Conservation (phyloP, 1,284 basidiomycete genomes). For the Cryptococcus sp. region DNA sequence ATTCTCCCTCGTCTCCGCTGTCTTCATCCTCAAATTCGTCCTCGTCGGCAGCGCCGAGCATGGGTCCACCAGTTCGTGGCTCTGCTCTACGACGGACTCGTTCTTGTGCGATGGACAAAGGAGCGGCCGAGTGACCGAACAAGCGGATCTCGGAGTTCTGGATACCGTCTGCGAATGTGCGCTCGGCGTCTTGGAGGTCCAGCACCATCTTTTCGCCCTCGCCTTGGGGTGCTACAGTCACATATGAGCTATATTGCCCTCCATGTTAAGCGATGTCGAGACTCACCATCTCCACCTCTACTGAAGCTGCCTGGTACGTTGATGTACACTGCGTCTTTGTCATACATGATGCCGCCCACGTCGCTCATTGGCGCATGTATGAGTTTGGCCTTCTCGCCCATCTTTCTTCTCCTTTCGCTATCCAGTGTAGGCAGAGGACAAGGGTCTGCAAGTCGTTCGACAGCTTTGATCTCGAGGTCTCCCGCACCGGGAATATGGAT, state of each 20-base stretch:
- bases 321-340: constrained; percentile 98
- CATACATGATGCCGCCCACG: constrained; percentile 93
- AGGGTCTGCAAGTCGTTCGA: constrained; percentile 82
- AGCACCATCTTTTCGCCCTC: constrained; percentile 98
- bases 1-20: constrained; percentile 41
- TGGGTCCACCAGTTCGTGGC: constrained; percentile 40
- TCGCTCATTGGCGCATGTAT: constrained; percentile 99
- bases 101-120: constrained; percentile 54
- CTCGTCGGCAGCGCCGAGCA: constrained; percentile 49
- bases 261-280: background rate
- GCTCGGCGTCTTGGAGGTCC: constrained; percentile 82
- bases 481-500: constrained; percentile 96
- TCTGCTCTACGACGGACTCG: constrained; percentile 42
- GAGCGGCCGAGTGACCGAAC: constrained; percentile 74
- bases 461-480: constrained; percentile 72
- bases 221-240: constrained; percentile 64
- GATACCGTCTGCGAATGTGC: constrained; percentile 82
- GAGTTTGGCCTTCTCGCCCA: constrained; percentile 94
- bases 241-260: constrained; percentile 48
- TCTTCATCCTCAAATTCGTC: constrained; percentile 46
- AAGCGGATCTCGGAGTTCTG: constrained; percentile 80
- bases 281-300: constrained; percentile 56
- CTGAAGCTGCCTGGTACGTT: constrained; percentile 95
- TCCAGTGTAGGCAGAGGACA: constrained; percentile 91
- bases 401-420: constrained; percentile 85